Base-by-base conservation (phyloP, 371 early-diverging fungal genomes). In the Haplosporangium sp. region DNA sequence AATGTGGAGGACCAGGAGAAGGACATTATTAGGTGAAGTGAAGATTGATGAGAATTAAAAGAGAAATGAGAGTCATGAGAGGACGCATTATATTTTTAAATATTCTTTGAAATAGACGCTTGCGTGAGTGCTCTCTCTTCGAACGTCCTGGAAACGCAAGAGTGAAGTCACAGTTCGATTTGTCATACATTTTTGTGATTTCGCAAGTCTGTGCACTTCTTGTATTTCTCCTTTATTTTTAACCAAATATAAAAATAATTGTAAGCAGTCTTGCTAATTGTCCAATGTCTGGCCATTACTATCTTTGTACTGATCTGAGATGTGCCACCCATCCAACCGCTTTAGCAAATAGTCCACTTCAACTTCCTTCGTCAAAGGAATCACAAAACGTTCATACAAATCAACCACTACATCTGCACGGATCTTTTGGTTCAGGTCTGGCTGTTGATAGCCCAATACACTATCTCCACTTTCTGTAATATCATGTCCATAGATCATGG, bases 401-500 rank as follows among this genome's bases (percentile, higher is more conserved):
- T 94, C 88, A 3, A 94, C 95, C 2, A 98, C 96, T 6, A 92
- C 85, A 61, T 96, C 92, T 1, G 92, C 88, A 37, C 88, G 87
- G 62, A 95, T 91, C 63, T 91, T 89, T 48, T 59, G 48, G 42
- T 50, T 20, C 64, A 84, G 62, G 60, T 85, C 40, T 3, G 34
- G 61, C 44, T 72, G 71, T 35, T 67, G 63, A 47, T 82, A 77
- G 6, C 77, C 65, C 44, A 53, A 39, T 27, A 50, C 45, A 19
- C 65, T 67, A 39, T 83, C 86, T 1, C 84, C 78, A n/a, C 39
- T 61, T 19, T 85, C 85, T 13, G 81, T 77, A 82, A 92, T 79
- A 85, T 97, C 93, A 71, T 95, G 96, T 0, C 99, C 99, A 82
- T 96, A 98, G 13, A 94, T 93, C 44, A 93, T 73, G 3, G 97